Conservation (phyloP, 805 yeast species). For the Saturnispora quitensis region DNA sequence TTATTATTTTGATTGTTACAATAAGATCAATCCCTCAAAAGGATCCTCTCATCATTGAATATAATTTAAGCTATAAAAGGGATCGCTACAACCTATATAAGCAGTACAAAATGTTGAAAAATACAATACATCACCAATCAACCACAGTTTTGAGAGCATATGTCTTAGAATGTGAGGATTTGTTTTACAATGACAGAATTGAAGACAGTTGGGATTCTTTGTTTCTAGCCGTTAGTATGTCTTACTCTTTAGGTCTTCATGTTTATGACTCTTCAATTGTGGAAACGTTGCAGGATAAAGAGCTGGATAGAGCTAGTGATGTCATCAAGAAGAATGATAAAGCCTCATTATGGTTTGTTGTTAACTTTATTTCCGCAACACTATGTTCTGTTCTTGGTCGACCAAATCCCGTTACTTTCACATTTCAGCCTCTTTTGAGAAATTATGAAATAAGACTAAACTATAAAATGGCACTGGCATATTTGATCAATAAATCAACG, state of each 20-base stretch:
- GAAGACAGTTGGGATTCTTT: constrained; percentile 46
- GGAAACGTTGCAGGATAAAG: constrained; percentile 22
- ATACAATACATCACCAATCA: constrained; percentile 39
- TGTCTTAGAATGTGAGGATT: constrained; percentile 42
- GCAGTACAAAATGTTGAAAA: constrained; percentile 37
- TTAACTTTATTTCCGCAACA: constrained; percentile 39
- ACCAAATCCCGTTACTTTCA: constrained; percentile 44
- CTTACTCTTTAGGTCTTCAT: constrained; percentile 44
- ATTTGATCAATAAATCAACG: constrained; percentile 39
- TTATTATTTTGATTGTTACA: constrained; percentile 36
- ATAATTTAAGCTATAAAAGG: constrained; percentile 18
- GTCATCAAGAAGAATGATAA: constrained; percentile 29
- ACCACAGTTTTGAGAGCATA: constrained; percentile 40
- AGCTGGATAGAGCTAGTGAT: constrained; percentile 24
- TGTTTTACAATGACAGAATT: constrained; percentile 38
- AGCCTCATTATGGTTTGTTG: constrained; percentile 42
- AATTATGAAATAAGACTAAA: constrained; percentile 28
- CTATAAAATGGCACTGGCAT: constrained; percentile 41
- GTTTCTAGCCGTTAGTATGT: constrained; percentile 40
- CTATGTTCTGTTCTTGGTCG: constrained; percentile 43
- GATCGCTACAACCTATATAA: constrained; percentile 27
- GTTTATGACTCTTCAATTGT: constrained; percentile 31
- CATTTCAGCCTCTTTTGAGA: constrained; percentile 26
- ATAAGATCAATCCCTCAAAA: constrained; percentile 26
- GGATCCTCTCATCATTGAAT: constrained; percentile 19